A percentile compares a stretch with the other conserved stretches of the same genome.
These are phyloP conservation scores for Oidiodendron maius DNA, from an alignment of 495 filamentous ascomycete genomes.

Conservation along the genomic window DNA sequence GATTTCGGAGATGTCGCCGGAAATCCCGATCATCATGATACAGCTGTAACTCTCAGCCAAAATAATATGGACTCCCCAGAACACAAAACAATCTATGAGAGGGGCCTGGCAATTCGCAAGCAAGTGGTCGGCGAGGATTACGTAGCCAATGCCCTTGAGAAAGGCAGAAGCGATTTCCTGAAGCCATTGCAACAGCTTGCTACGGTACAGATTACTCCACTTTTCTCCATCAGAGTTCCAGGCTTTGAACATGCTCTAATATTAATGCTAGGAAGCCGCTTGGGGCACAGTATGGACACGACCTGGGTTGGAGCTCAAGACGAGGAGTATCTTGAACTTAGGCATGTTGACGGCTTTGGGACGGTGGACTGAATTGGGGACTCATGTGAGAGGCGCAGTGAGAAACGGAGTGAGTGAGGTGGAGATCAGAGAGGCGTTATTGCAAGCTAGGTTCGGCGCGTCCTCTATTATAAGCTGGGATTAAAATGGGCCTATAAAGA, in stretches of 20 bases:
- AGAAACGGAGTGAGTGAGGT: conserved; percentile 41
- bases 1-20: no score
- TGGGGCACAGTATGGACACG: conserved; percentile 47
- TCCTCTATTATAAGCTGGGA: no score
- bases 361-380: conserved; percentile 37
- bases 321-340: conserved; percentile 43
- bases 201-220: conserved; percentile 17
- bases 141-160: conserved; percentile 15
- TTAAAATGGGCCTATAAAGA: no score
- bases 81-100: conserved; percentile 13
- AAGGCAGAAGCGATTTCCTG: conserved; percentile 16
- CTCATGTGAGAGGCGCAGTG: conserved; percentile 43
- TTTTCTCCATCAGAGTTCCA: not conserved
- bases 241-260: not conserved
- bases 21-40: no score
- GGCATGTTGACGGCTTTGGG: conserved; percentile 45
- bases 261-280: conserved; percentile 32
- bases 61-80: conserved; percentile 21
- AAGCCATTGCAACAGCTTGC: conserved; percentile 22
- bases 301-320: conserved; percentile 39
- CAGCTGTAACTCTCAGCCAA: conserved; percentile 4
- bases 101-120: conserved; percentile 17
- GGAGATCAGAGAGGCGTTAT: conserved; percentile 46
- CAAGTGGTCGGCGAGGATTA: conserved; percentile 21
- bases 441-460: conserved; percentile 33